These are phyloP conservation scores for Pseudogymnoascus sp. DNA, from an alignment of 2,329 filamentous ascomycete species.

Conservation along the genomic window DNA sequence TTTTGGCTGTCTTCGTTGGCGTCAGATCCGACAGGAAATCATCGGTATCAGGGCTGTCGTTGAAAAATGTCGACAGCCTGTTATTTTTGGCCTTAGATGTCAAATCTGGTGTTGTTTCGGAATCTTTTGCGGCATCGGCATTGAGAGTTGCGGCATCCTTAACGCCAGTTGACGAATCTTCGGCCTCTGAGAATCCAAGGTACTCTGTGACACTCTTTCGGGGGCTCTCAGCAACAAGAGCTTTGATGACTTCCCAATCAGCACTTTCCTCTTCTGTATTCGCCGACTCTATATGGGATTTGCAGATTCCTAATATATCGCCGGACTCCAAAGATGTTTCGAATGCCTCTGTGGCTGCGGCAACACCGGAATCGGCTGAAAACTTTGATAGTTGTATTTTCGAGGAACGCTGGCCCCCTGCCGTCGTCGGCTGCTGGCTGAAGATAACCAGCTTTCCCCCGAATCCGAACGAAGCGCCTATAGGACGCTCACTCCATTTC, in stretches of 20 bases:
- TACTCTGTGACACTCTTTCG: constrained; percentile 81
- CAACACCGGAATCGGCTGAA: constrained; percentile 77
- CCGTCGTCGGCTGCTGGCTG: constrained; percentile 49
- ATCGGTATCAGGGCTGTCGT: constrained; percentile 65
- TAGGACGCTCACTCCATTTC: constrained; percentile 81
- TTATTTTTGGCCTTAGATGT: constrained; percentile 47
- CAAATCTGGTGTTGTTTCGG: constrained; percentile 44
- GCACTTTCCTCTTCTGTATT: constrained; percentile 86
- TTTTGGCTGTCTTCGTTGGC: constrained; percentile 85
- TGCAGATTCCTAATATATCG: constrained; percentile 72
- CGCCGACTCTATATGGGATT: constrained; percentile 67
- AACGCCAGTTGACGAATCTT: constrained; percentile 48
- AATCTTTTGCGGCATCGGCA: constrained; percentile 38
- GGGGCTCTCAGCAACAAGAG: constrained; percentile 77
- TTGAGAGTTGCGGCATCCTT: constrained; percentile 30
- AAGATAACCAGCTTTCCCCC: constrained; percentile 86
- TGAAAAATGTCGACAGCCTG: constrained; percentile 73
- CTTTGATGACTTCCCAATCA: constrained; percentile 93
- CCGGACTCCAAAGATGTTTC: constrained; percentile 75
- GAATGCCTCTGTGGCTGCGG: constrained; percentile 78
- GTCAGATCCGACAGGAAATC: constrained; percentile 81
- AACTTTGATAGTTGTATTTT: constrained; percentile 83
- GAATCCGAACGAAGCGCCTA: constrained; percentile 87
- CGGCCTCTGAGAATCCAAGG: constrained; percentile 69
- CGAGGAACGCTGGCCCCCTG: constrained; percentile 62